These are phyloP conservation scores for Paratinospora sagittata DNA, from an alignment of 164 flowering plant species.

Conservation along the genomic window DNA sequence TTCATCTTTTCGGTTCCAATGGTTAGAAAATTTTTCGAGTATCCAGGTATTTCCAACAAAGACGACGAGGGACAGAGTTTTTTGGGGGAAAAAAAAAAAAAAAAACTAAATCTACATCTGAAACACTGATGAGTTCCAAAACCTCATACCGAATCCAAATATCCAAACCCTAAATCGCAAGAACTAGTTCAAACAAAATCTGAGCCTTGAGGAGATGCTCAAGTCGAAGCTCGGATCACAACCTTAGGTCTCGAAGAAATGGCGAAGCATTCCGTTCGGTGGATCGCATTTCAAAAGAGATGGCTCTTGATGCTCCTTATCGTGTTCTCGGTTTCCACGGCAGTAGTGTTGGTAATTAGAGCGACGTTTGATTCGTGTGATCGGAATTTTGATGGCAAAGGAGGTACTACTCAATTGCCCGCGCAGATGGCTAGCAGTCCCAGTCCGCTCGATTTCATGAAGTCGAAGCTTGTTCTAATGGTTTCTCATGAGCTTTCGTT, in stretches of 20 bases:
- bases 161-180: not conserved
- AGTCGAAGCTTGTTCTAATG: conserved; percentile 69
- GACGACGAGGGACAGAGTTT: too few relatives aligned
- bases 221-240: not conserved
- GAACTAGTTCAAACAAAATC: not conserved
- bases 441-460: conserved; percentile 67
- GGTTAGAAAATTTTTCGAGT: too few relatives aligned
- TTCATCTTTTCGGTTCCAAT: too few relatives aligned
- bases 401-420: conserved; percentile 8
- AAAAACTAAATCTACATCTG: too few relatives aligned
- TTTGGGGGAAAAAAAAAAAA: too few relatives aligned
- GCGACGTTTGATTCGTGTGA: conserved; percentile 44
- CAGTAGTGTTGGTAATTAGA: conserved; percentile 37
- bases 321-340: conserved; percentile 44
- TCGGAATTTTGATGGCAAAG: conserved; percentile 9
- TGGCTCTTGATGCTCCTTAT: conserved; percentile 41
- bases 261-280: conserved; percentile 43
- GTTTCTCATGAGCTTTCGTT: conserved; percentile 88
- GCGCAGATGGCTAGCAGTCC: conserved; percentile 4
- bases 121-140: not conserved
- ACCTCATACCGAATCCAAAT: not conserved
- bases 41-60: too few relatives aligned
- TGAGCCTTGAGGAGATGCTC: not conserved
- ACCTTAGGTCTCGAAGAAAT: conserved; percentile 21
- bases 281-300: conserved; percentile 41